Evolutionary conservation across 257 asterid species (phyloP), one percentile per base, ranked within the genome.

Genomic region (Penstemon newberryi): DNA sequence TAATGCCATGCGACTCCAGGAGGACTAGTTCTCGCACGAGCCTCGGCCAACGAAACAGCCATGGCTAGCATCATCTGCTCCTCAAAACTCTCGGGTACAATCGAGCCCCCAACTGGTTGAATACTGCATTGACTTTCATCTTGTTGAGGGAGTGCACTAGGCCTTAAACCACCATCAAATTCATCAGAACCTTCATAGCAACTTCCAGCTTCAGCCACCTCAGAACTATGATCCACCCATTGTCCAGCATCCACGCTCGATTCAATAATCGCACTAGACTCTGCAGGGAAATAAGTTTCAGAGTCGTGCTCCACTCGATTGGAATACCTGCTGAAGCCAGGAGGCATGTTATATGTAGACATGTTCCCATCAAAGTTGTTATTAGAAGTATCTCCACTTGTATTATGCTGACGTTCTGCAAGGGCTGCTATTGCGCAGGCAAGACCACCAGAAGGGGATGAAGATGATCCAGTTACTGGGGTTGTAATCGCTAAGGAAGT

Each of bases 31-130:
- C 89, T 80, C 7, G 83, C 77, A 36, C 85, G 85, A 79, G 97
- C 94, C 81, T 93, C 99, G 5, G 96, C 96, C 73, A 93, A 80
- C 15, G 99, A 93, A 66, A 93, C 95, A 56, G 97, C 96, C 97
- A 93, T 93, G 74, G 90, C 87, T 44, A 85, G 75, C 90, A 85
- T 82, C 86, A 85, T 82, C 81, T 93, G 99, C 81, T 93, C 99
- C 88, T 93, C 99, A 70, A 82, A 90, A 65, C 83, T 88, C 87
- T 93, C 99, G 0, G 99, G 95, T 52, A 85, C 72, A 19, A 88
- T 75, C 3, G 90, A 61, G 52, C 87, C 84, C 1, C 63, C 53
- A 44, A 70, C 72, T 10, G 86, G 78, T 56, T 78, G 90, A 63
- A 72, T 66, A 43, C 71, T 46, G 41, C 82, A 54, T 60, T 71